Evolutionary conservation across 805 yeast species (phyloP), one percentile per base, ranked within the genome.

Genomic region (Kodamaea sagamina): DNA sequence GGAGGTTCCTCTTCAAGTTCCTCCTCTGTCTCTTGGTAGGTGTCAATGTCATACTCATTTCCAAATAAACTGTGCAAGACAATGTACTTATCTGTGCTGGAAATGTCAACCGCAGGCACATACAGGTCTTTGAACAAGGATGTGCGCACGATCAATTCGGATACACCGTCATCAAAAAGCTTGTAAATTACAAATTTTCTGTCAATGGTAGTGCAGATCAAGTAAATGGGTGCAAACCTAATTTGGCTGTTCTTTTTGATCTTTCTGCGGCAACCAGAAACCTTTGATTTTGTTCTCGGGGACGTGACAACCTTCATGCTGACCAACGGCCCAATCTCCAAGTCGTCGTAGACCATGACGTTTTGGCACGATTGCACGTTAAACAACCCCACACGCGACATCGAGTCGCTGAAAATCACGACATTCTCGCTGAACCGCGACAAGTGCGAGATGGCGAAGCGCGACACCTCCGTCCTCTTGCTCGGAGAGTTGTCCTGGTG

Each of bases 341-440:
- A 49, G 26, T 49, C 43, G n/a, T 55, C 59, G 39, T 49, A 61
- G 34, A 47, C 42, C 8, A 26, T 13, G 3, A 40, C 34, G n/a
- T 13, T 9, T 18, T 26, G 12, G 4, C 21, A 21, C 2, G 43
- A 15, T 46, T 46, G 24, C 49, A 48, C 8, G 52, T 59, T 49
- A 19, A 65, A 40, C 1, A 65, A 50, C 0, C 70, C 68, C 2
- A 62, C 49, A 42, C 59, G 61, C 6, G 67, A 58, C 52, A 65
- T 57, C 7, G 64, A 47, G 44, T 66, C 71, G 29, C 57, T 38
- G 44, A 47, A 65, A 4, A 62, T 16, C 8, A 58, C 18, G 36
- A 56, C 48, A n/a, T 52, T 38, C 31, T 53, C 47, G 7, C 50
- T 39, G 24, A 61, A 55, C 16, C 42, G 42, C 5, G 45, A 24